Evolutionary conservation across 768 basidiomycete genomes (phyloP), one percentile per base, ranked within the genome.

Genomic region (Hemileccinum impolitum): DNA sequence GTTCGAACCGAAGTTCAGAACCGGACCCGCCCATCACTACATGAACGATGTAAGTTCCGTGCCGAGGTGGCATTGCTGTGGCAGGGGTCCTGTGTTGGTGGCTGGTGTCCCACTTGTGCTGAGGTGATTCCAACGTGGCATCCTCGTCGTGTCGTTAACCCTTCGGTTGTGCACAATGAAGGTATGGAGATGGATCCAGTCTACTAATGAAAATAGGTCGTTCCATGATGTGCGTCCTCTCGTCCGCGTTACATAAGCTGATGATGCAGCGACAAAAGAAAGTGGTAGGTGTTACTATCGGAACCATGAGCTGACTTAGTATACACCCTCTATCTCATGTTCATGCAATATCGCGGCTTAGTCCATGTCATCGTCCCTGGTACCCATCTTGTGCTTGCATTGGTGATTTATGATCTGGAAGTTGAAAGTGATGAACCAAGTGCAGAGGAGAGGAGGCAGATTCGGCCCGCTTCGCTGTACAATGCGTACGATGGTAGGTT

Each of bases 151-250:
- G n/a, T n/a, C n/a, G n/a, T n/a, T n/a, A n/a, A n/a, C n/a, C n/a
- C 15, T 15, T 10, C 21, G 17, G 35, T 13, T 5, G 39, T n/a
- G 37, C 18, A 39, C 17, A 21, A 19, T 17, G 39, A 51, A 94
- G 90, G 84, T 87, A 79, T 55, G 76, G 81, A 12, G 90, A 94
- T 57, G 90, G 89, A 0, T 80, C 84, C 3, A 74, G 73, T 12
- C 67, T 84, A 1, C 73, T 95, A 10, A 82, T 55, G 91, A 95
- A 64, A 81, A 90, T 55, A 69, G 84, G 19, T 72, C 75, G 0
- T 75, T 90, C 37, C 80, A 51, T 73, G 25, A 52, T 72, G 85
- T 85, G 46, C 48, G 61, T 43, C 23, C 19, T 21, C 37, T 17
- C 28, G 7, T 8, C 28, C 9, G 3, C 9, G 11, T 30, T 30